Conservation (phyloP, 1,284 basidiomycete species). For the Athelia psychrophila region DNA sequence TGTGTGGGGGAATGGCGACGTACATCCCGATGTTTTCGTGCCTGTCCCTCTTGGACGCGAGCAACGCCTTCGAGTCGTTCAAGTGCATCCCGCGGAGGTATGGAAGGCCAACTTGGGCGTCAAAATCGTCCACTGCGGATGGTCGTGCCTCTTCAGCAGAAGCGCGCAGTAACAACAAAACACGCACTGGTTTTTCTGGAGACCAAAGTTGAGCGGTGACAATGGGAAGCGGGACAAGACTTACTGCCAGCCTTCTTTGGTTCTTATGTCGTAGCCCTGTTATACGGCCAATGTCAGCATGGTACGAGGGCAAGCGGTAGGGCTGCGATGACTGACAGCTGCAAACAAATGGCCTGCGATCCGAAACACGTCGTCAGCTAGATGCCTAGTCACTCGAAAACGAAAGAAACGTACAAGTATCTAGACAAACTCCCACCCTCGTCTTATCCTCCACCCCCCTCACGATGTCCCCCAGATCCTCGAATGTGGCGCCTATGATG, state of each 20-base stretch:
- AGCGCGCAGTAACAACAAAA: not conserved
- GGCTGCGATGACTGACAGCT: constrained; percentile 45
- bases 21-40: constrained; percentile 86
- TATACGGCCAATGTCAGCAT: not conserved
- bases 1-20: constrained; percentile 20
- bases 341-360: constrained; percentile 74
- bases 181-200: constrained; percentile 6
- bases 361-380: not conserved
- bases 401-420: constrained; percentile 58
- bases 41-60: constrained; percentile 69
- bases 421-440: constrained; percentile 80
- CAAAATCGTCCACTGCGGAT: constrained; percentile 56
- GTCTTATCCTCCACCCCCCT: constrained; percentile 69
- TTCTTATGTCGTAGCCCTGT: constrained; percentile 80
- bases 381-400: not conserved
- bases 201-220: constrained; percentile 10
- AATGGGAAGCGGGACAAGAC: constrained; percentile 22
- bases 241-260: constrained; percentile 63
- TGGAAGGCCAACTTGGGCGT: constrained; percentile 61
- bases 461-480: constrained; percentile 72
- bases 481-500: constrained; percentile 72
- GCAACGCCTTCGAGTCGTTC: constrained; percentile 75
- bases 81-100: constrained; percentile 83
- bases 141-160: not conserved
- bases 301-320: not conserved